These are phyloP conservation scores for Tephrocybe sp. DNA, from an alignment of 768 basidiomycete species.

Conservation along the genomic window DNA sequence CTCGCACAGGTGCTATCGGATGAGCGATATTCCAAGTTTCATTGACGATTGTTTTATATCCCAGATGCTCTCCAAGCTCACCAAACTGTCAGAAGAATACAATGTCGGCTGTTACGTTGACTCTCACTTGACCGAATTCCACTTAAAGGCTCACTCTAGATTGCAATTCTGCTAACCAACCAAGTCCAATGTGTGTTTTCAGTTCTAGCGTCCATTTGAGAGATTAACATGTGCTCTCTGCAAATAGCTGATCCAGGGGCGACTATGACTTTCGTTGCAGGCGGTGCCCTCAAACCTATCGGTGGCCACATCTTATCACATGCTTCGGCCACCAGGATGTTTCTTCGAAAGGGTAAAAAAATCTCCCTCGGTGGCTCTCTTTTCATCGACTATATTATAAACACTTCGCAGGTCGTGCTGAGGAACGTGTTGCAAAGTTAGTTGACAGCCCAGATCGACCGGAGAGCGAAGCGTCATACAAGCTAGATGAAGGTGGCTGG, in stretches of 20 bases:
- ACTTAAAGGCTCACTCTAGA: conserved; percentile 40
- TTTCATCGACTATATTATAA: not conserved
- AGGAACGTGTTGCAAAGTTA: conserved; percentile 88
- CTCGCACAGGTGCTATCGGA: conserved; percentile 67
- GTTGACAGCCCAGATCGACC: conserved; percentile 89
- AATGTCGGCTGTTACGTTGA: conserved; percentile 49
- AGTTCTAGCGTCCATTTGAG: not conserved
- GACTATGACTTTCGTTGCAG: conserved; percentile 93
- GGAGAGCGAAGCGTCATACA: conserved; percentile 90
- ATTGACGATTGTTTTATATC: not conserved
- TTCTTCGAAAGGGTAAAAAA: conserved; percentile 80
- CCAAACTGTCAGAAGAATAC: conserved; percentile 90
- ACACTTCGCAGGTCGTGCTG: conserved; percentile 60
- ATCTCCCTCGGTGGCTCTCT: too few species aligned
- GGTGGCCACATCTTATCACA: conserved; percentile 88
- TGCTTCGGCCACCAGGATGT: conserved; percentile 86
- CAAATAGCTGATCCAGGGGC: conserved; percentile 87
- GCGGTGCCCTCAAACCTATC: conserved; percentile 89
- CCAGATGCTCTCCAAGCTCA: conserved; percentile 89
- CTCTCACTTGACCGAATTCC: not conserved
- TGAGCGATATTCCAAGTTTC: not conserved
- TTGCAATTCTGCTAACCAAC: conserved; percentile 87
- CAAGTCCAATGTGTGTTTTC: conserved; percentile 78
- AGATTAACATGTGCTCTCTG: not conserved
- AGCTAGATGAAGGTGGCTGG: conserved; percentile 91